These are phyloP conservation scores for Fusarium xyrophilum DNA, from an alignment of 2,329 filamentous ascomycete species.

Conservation along the genomic window DNA sequence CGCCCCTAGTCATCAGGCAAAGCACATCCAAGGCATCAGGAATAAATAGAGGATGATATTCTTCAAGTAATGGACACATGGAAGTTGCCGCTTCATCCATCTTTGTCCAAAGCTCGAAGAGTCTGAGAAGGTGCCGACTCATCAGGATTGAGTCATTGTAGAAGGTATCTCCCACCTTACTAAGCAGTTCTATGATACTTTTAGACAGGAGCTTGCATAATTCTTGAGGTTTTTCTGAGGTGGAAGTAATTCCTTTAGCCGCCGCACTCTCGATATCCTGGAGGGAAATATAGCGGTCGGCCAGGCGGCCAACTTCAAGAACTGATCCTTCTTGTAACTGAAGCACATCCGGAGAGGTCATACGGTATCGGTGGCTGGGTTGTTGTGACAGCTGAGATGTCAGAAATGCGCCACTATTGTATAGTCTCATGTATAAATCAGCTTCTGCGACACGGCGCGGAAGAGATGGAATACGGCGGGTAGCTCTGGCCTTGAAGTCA, in stretches of 20 bases:
- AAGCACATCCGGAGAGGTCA: rapidly evolving
- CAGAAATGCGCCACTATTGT: slow-evolving; percentile 46
- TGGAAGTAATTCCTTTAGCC: rapidly evolving
- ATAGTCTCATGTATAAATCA: slow-evolving; percentile 48
- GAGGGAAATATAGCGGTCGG: not conserved
- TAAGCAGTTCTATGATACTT: not conserved
- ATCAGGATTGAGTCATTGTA: slow-evolving; percentile 42
- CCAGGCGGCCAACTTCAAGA: not conserved
- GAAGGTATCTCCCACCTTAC: slow-evolving; percentile 38
- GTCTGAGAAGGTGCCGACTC: slow-evolving; percentile 51
- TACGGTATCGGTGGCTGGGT: too few species aligned
- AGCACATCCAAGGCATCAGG: slow-evolving; percentile 61
- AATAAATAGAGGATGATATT: slow-evolving; percentile 60
- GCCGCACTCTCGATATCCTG: rapidly evolving
- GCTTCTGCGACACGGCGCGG: slow-evolving; percentile 45
- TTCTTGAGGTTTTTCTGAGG: not conserved
- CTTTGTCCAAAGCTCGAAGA: slow-evolving; percentile 64
- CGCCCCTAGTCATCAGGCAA: slow-evolving; percentile 53
- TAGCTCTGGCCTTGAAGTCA: slow-evolving; percentile 47
- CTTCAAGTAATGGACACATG: slow-evolving; percentile 54
- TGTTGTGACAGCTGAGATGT: not conserved
- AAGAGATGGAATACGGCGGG: slow-evolving; percentile 52
- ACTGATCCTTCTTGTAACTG: not conserved
- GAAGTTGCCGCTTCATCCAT: slow-evolving; percentile 59
- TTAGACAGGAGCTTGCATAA: not conserved